Conservation (phyloP, 257 asterid species). For the Scutellaria minor region DNA sequence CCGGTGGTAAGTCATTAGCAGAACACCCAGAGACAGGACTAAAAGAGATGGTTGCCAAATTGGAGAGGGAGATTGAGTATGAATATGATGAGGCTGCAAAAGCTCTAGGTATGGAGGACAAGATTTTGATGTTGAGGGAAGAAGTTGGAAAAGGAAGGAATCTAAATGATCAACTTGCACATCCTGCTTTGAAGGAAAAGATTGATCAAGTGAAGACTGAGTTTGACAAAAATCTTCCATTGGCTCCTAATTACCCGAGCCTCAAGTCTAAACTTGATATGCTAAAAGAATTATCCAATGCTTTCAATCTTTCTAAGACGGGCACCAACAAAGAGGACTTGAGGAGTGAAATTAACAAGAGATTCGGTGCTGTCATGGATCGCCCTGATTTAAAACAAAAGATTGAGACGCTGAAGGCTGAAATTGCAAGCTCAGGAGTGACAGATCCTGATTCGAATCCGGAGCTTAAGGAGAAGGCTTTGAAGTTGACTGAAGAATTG, state of each 20-base stretch:
- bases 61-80: constrained; percentile 58
- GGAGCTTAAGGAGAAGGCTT: constrained; percentile 62
- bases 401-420: constrained; percentile 60
- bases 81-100: constrained; percentile 75
- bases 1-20: constrained; percentile 47
- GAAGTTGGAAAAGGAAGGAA: constrained; percentile 65
- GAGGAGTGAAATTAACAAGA: constrained; percentile 60
- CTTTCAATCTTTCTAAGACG: constrained; percentile 44
- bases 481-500: constrained; percentile 57
- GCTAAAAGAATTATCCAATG: constrained; percentile 58
- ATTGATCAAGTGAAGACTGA: constrained; percentile 60
- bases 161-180: constrained; percentile 49
- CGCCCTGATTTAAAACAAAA: constrained; percentile 62
- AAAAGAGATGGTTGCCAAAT: constrained; percentile 56
- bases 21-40: constrained; percentile 43
- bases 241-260: constrained; percentile 69
- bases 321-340: constrained; percentile 45
- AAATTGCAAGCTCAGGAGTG: constrained; percentile 55
- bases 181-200: constrained; percentile 59
- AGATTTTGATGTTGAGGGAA: constrained; percentile 56
- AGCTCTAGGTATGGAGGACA: constrained; percentile 66
- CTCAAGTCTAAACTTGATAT: constrained; percentile 59
- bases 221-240: constrained; percentile 56
- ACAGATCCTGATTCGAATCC: constrained; percentile 47
- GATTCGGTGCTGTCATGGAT: constrained; percentile 51